Percentiles rank a stretch among this genome's conserved stretches.
Evolutionary conservation across 2,329 filamentous ascomycete genomes (phyloP).

Genomic region (Fonsecaea nubica): DNA sequence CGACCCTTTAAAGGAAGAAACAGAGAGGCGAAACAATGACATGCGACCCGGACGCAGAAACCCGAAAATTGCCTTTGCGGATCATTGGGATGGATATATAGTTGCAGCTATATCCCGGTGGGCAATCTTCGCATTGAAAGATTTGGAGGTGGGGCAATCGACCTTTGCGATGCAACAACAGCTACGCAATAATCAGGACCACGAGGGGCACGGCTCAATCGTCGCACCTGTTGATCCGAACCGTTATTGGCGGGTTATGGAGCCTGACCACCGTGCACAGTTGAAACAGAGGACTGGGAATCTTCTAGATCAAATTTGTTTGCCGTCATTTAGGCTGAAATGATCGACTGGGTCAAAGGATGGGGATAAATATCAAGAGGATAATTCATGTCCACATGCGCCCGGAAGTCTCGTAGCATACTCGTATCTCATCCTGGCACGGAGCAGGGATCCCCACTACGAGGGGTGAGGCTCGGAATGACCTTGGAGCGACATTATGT

Average conservation of each 20-base stretch:
- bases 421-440: conserved; percentile 11
- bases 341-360: conserved; percentile 17
- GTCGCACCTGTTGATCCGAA: conserved; percentile 8
- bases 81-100: conserved; percentile 25
- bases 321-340: conserved; percentile 25
- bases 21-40: conserved; percentile 23
- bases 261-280: neutral
- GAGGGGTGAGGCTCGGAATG: conserved; percentile 11
- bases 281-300: conserved; percentile 7
- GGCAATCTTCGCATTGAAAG: neutral
- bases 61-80: conserved; percentile 8
- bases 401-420: conserved; percentile 9
- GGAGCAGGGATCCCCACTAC: conserved; percentile 11
- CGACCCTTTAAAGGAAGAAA: conserved; percentile 22
- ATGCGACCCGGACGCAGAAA: conserved; percentile 25
- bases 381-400: conserved; percentile 9
- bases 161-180: conserved; percentile 21
- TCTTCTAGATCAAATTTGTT: conserved; percentile 12
- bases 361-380: conserved; percentile 19
- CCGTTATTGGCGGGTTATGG: conserved; percentile 20
- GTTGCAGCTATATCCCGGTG: conserved; percentile 35
- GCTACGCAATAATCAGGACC: conserved; percentile 16
- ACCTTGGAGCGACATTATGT: neutral
- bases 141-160: conserved; percentile 18
- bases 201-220: conserved; percentile 14